Conservation (phyloP, 495 filamentous ascomycete genomes). For the Podospora comata region DNA sequence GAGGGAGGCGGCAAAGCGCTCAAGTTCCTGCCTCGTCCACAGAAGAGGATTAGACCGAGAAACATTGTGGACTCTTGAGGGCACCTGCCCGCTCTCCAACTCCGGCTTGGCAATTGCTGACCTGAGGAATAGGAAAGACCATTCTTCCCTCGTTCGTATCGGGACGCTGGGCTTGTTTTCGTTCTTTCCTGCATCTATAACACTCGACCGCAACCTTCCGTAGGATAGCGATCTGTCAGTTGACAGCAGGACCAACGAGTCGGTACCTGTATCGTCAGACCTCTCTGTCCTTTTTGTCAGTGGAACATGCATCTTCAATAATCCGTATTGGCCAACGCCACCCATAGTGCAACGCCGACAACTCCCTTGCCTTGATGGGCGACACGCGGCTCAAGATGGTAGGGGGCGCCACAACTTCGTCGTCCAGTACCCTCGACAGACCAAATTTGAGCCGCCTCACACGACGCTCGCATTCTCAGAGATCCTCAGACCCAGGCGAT, state of each 20-base stretch:
- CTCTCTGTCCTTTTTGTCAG: background rate
- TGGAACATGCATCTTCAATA: background rate
- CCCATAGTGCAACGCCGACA: background rate
- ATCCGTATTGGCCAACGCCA: background rate
- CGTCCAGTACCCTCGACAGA: background rate
- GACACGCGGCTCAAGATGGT: background rate
- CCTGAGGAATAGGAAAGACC: background rate
- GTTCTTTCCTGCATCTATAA: too few relatives aligned
- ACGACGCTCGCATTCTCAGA: background rate
- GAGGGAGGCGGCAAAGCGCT: slow-evolving; percentile 16
- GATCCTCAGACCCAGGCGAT: background rate
- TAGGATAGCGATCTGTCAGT: background rate
- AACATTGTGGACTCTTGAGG: background rate
- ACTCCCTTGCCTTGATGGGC: background rate
- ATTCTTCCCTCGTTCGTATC: background rate
- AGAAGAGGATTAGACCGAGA: slow-evolving; percentile 8
- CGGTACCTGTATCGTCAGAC: background rate
- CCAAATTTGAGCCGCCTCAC: background rate
- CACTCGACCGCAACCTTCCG: background rate
- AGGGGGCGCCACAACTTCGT: background rate
- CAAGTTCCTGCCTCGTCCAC: slow-evolving; percentile 20
- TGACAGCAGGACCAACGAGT: background rate
- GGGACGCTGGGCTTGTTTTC: too few relatives aligned
- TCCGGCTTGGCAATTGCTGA: too few relatives aligned
- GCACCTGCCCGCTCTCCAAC: background rate